Evolutionary conservation across 345 rosid genomes (phyloP), one percentile per base, ranked within the genome.

Genomic region (Nasturtium officinale): DNA sequence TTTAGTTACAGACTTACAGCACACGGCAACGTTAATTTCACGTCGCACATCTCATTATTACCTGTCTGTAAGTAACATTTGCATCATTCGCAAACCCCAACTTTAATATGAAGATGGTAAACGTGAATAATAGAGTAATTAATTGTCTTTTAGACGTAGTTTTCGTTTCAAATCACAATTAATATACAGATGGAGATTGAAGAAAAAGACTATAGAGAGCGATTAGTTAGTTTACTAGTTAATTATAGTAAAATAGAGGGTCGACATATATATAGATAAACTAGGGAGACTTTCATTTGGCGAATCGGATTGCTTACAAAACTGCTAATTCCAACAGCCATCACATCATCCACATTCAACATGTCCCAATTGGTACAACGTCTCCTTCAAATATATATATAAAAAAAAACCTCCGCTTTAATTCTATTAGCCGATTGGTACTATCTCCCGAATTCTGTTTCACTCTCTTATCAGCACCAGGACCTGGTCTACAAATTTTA

Each of bases 311-410:
- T 20, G 56, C 5, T 50, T 21, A 9, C 37, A 67, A 38, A 53
- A 67, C 15, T 23, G 25, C 25, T 48, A 50, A 42, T 42, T 42
- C 47, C 9, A 52, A 28, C 9, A 69, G 30, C 69, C 69, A 72
- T 61, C 69, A 29, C 62, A 72, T 52, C 61, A 61, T 50, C 51
- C 51, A 51, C 20, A 2, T 7, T 48, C 26, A 13, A 16, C 20
- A 53, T 61, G 61, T 29, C 29, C 47, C 23, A 33, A 33, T 9
- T 35, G 66, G 65, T 37, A 47, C 26, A 59, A 58, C 23, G 35
- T 74, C 78, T 66, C 54, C 54, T 50, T 66, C 67, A 38, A 5
- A 42, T n/a, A n/a, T n/a, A n/a, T n/a, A n/a, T n/a, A n/a, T 3
- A 12, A 47, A 32, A 1, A 51, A 17, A 28, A 66, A 66, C 0